Percentiles rank a stretch among this genome's conserved stretches.
Evolutionary conservation across 495 filamentous ascomycete species (phyloP).

Genomic region (Neurospora sp.): DNA sequence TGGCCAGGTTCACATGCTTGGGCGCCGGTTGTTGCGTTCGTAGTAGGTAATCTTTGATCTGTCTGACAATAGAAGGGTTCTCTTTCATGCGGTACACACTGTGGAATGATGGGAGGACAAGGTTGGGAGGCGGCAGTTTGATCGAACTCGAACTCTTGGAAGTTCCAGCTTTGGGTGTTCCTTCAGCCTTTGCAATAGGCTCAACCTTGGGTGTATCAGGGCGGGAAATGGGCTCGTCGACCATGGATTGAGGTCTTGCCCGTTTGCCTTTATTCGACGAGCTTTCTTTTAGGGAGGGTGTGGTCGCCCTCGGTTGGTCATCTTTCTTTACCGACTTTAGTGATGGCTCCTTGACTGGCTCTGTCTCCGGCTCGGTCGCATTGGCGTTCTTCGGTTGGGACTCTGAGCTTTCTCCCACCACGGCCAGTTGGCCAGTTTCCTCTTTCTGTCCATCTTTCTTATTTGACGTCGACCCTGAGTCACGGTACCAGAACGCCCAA

Average conservation of each 20-base stretch:
- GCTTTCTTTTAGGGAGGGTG: constrained; percentile 16
- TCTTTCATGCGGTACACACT: constrained; percentile 58
- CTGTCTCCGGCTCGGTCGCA: constrained; percentile 38
- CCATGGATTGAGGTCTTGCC: constrained; percentile 37
- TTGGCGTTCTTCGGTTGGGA: constrained; percentile 51
- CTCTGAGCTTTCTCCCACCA: constrained; percentile 58
- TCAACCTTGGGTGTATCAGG: constrained; percentile 29
- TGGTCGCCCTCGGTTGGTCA: constrained; percentile 11
- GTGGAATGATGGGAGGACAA: constrained; percentile 58
- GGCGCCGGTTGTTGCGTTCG: constrained; percentile 48
- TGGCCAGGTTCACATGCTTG: constrained; percentile 64
- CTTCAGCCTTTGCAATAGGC: constrained; percentile 14
- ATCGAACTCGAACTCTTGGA: constrained; percentile 21
- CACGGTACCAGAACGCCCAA: constrained; percentile 82
- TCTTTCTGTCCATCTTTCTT: constrained; percentile 18
- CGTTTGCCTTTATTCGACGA: constrained; percentile 38
- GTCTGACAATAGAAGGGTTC: constrained; percentile 60
- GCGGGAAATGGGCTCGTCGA: constrained; percentile 27
- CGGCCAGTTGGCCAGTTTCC: constrained; percentile 56
- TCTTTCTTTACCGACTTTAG: constrained; percentile 22
- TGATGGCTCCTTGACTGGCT: constrained; percentile 27
- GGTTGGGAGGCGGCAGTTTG: constrained; percentile 42
- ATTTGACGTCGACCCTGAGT: constrained; percentile 34
- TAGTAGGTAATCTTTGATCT: constrained; percentile 57
- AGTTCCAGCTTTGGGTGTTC: constrained; percentile 9